phyloP scores from a whole-genome alignment of 2,329 filamentous ascomycete species.

The Diplodia mutila region DNA sequence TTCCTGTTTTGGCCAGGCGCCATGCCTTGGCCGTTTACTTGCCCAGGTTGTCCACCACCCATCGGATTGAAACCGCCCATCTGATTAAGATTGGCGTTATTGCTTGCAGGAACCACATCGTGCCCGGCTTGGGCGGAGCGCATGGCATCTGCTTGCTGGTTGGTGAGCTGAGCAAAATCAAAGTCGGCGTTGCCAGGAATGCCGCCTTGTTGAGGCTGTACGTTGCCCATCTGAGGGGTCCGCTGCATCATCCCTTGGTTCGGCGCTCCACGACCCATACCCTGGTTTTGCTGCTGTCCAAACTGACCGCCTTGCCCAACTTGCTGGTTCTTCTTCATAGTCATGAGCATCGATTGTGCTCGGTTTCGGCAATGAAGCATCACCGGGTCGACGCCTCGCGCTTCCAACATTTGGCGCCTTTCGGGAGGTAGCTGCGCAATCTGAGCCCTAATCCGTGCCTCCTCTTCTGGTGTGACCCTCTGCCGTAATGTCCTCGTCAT shows the following conservation, averaged over 20 bases:
- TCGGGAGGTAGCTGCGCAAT: conserved; percentile 53
- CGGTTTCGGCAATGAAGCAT: conserved; percentile 45
- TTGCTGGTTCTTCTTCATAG: conserved; percentile 33
- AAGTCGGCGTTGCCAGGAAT: conserved; percentile 44
- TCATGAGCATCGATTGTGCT: conserved; percentile 34
- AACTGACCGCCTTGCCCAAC: conserved; percentile 27
- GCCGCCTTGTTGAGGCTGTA: conserved; percentile 34
- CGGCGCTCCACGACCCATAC: conserved; percentile 15
- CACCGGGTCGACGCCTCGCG: conserved; percentile 54
- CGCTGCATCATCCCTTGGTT: conserved; percentile 25
- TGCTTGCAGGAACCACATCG: conserved; percentile 66
- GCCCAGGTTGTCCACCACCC: conserved; percentile 23
- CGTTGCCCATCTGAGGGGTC: conserved; percentile 42
- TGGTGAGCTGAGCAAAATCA: conserved; percentile 59
- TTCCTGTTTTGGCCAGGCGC: conserved; percentile 15
- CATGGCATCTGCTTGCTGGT: conserved; percentile 64
- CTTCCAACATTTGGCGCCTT: conserved; percentile 50
- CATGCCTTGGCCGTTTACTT: conserved; percentile 15
- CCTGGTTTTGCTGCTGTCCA: conserved; percentile 39
- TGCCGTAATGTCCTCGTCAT: conserved; percentile 53
- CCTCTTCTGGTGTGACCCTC: conserved; percentile 53
- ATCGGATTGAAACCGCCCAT: conserved; percentile 34
- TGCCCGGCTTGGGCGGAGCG: conserved; percentile 64
- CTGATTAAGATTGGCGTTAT: conserved; percentile 50
- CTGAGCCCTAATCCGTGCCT: conserved; percentile 47